Evolutionary conservation across 441 rosid species (phyloP).

Genomic region (Eutrema salsugineum): DNA sequence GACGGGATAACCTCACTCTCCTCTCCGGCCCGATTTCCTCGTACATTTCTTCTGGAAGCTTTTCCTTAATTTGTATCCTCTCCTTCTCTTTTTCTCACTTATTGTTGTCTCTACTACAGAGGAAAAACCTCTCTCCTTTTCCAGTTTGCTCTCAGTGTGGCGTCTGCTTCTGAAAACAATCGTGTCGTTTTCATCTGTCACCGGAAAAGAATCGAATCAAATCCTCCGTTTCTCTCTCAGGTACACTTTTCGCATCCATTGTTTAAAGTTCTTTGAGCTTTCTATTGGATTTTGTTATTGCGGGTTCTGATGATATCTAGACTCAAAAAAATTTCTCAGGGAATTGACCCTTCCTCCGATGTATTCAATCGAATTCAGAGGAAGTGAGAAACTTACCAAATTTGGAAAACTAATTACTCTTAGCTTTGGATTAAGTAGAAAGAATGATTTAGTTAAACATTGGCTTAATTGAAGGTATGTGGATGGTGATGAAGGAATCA

Average conservation of each 20-base stretch:
- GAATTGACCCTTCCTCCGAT: conserved; percentile 59
- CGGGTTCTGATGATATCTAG: not conserved
- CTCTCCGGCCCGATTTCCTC: conserved; percentile 77
- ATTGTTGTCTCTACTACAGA: conserved; percentile 36
- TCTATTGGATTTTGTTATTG: not conserved
- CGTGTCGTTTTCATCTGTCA: conserved; percentile 73
- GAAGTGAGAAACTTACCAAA: conserved; percentile 47
- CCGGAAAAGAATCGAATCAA: conserved; percentile 54
- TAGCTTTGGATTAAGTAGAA: not conserved
- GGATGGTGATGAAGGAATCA: conserved; percentile 73
- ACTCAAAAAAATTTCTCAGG: conserved; percentile 39
- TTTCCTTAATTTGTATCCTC: not conserved
- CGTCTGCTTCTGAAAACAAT: conserved; percentile 19
- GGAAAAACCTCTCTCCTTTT: conserved; percentile 89
- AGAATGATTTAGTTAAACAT: not conserved
- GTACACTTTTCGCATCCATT: conserved; percentile 19
- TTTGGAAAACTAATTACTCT: not conserved
- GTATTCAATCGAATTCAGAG: conserved; percentile 63
- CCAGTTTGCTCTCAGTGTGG: conserved; percentile 70
- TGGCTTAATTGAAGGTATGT: conserved; percentile 47
- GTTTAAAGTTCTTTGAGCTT: not conserved
- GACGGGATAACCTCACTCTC: conserved; percentile 40
- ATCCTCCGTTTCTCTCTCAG: conserved; percentile 82
- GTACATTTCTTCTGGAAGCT: conserved; percentile 26
- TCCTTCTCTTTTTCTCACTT: not conserved